Base-by-base conservation (phyloP, 2,329 filamentous ascomycete genomes). In the Trichoderma aggressivum region DNA sequence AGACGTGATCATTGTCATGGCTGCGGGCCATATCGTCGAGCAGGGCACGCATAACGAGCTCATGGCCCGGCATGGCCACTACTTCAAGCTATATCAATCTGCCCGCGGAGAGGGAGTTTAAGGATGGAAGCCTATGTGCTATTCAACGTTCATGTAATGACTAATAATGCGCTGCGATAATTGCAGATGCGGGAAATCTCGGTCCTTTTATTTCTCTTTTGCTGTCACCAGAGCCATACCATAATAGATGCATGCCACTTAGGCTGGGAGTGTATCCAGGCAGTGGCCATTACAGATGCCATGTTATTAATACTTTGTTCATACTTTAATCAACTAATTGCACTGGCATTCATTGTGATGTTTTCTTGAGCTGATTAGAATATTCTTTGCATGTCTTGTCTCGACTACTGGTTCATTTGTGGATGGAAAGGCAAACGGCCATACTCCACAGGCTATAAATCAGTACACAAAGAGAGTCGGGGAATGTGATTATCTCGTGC, bases 61-160 rank as follows among this genome's bases (percentile, higher is more conserved):
- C 18, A 59, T 72, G 70, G 70, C 56, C 7, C 34, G 14, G 7
- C 24, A 50, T 3, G 65, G 70, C 14, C 58, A 59, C 11, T 72
- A 72, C 28, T 70, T 64, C 18, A 70, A 63, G 39, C 62, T 72
- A 66, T 55, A 71, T 24, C 70, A 71, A 32, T 36, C 62, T 12
- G 43, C 70, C 28, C 62, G 21, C 4, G 62, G 18, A 28, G 70
- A 71, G 3, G 32, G 18, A n/a, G 14, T 66, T 11, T 39, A 43
- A 11, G 10, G 16, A 24, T 47, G 60, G 24, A 28, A 30, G 21
- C 21, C 36, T 2, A 43, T 39, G 14, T 61, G 21, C 7, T 3
- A 26, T 8, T 34, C 32, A 5, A 34, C 10, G 32, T 21, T 50
- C 21, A 64, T 47, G 39, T 24, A 8, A 24, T 43, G 18, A 43